Evolutionary conservation across 305 asterid genomes (phyloP), one percentile per base, ranked within the genome.

Genomic region (Solanum chacoense): DNA sequence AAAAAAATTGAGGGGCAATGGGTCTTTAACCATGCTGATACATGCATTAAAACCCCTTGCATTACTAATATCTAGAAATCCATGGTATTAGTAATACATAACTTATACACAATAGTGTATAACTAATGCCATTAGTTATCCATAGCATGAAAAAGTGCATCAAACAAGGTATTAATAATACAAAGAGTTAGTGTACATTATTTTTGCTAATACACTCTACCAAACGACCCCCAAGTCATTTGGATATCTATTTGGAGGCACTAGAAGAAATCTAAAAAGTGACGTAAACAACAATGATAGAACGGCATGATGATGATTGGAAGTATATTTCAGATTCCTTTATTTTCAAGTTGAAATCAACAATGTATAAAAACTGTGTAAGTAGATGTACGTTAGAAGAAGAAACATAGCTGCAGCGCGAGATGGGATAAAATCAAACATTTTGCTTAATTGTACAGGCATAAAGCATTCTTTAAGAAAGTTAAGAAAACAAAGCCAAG

Each of bases 261-360:
- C 89, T 32, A 94, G 37, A 5, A 95, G 91, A 76, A 90, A 93
- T 88, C 98, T 91, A 11, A 95, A 94, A 31, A 95, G 97, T 95
- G 98, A 81, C 94, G 94, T 37, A 95, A 81, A 24, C 98, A 97
- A 84, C 96, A 22, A 95, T 88, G 75, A 94, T 95, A 93, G 91
- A 96, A 92, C 92, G 28, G 98, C 95, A 28, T 94, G 93, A 86
- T 94, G 75, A 96, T 92, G 90, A 94, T 93, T 59, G 94, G 91
- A 8, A 94, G 93, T 80, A 95, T 87, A 9, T 92, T 93, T 2
- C 98, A 96, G 91, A 94, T 95, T 22, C 94, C 95, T 89, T 90
- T 93, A 87, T 14, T 40, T 91, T 94, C 92, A 94, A 89, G 75
- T 92, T 91, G 92, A 95, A 93, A 45, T 87, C 67, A 11, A 29